Evolutionary conservation across 495 filamentous ascomycete genomes (phyloP).

Genomic region (Penicillium argentinense): DNA sequence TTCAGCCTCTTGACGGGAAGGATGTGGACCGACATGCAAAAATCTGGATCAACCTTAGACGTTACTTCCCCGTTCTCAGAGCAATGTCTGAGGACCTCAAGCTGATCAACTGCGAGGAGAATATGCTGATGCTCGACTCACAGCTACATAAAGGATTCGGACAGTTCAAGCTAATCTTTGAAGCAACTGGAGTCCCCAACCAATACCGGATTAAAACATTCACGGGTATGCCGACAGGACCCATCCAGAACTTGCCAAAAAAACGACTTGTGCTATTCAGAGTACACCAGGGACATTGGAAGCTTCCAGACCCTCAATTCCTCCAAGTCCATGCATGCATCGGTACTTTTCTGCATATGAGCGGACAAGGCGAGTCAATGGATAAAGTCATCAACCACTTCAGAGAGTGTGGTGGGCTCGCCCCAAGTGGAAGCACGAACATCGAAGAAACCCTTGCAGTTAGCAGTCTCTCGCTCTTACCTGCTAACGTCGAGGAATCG

Average conservation of each 20-base stretch:
- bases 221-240: slow-evolving; percentile 3
- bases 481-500: slow-evolving; percentile 6
- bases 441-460: slow-evolving; percentile 15
- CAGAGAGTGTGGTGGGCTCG: slow-evolving; percentile 13
- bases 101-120: slow-evolving; percentile 16
- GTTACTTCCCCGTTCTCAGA: slow-evolving; percentile 15
- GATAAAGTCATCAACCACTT: slow-evolving; percentile 11
- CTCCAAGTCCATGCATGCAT: slow-evolving; percentile 17
- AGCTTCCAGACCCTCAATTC: slow-evolving; percentile 16
- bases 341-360: slow-evolving; percentile 16
- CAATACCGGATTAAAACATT: slow-evolving; percentile 19
- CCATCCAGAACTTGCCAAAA: slow-evolving; percentile 9
- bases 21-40: slow-evolving; percentile 8
- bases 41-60: slow-evolving; percentile 14
- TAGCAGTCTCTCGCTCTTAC: slow-evolving; percentile 10
- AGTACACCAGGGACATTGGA: slow-evolving; percentile 11
- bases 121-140: slow-evolving; percentile 9
- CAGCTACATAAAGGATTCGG: slow-evolving; percentile 11
- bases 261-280: slow-evolving; percentile 11
- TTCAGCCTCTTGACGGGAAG: slow-evolving; percentile 4
- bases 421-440: slow-evolving; percentile 14
- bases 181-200: slow-evolving; percentile 10
- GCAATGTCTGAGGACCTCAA: too few relatives aligned
- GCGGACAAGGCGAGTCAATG: slow-evolving; percentile 12
- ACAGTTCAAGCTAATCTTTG: slow-evolving; percentile 12